These are phyloP conservation scores for Penicillium hordei DNA, from an alignment of 2,329 filamentous ascomycete species.

Conservation along the genomic window DNA sequence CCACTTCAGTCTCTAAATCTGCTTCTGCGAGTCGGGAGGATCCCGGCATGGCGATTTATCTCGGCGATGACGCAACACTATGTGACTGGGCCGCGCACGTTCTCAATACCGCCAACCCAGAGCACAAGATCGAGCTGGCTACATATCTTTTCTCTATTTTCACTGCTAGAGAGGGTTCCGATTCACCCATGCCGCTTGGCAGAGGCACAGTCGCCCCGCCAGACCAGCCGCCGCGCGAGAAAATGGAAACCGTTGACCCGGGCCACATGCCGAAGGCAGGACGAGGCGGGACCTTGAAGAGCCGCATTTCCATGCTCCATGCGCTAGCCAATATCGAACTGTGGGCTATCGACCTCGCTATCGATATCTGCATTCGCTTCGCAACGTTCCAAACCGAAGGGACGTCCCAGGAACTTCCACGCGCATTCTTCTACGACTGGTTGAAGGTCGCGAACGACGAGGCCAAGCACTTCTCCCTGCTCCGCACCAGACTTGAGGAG, in stretches of 20 bases:
- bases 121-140: conserved; percentile 51
- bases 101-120: conserved; percentile 46
- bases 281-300: conserved; percentile 46
- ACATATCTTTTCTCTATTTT: conserved; percentile 47
- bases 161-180: conserved; percentile 39
- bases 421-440: conserved; percentile 51
- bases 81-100: conserved; percentile 52
- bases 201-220: conserved; percentile 39
- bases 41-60: conserved; percentile 28
- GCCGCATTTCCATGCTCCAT: conserved; percentile 49
- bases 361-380: conserved; percentile 51
- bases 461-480: conserved; percentile 50
- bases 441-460: conserved; percentile 51
- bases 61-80: conserved; percentile 45
- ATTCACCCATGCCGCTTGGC: conserved; percentile 46
- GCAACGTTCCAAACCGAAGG: conserved; percentile 44
- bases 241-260: conserved; percentile 41
- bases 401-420: conserved; percentile 35
- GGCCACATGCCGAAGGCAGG: conserved; percentile 44
- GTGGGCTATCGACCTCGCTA: conserved; percentile 51
- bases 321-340: conserved; percentile 52
- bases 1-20: background rate
- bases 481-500: conserved; percentile 48
- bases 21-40: conserved; percentile 13
- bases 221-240: conserved; percentile 44